Percentiles rank a stretch among this genome's conserved stretches.
Evolutionary conservation across 495 filamentous ascomycete genomes (phyloP).

Genomic region (Xylaria bambusicola): DNA sequence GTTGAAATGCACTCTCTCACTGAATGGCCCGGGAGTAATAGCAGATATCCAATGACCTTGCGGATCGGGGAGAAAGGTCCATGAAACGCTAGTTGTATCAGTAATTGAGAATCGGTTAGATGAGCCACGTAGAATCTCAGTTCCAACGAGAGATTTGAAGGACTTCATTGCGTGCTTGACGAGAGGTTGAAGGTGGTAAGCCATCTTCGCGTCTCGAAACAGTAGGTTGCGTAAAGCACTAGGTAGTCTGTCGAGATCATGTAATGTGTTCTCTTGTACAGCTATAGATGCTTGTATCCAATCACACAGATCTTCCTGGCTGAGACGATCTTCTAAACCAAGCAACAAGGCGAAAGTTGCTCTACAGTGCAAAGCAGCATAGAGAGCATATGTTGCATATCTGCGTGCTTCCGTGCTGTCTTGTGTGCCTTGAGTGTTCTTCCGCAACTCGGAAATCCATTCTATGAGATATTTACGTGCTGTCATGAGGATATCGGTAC

Average conservation of each 20-base stretch:
- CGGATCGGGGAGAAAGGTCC: slow-evolving; percentile 27
- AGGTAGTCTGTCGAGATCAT: slow-evolving; percentile 33
- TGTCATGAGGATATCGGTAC: slow-evolving; percentile 13
- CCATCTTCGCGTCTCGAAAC: slow-evolving; percentile 51
- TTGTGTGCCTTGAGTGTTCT: slow-evolving; percentile 41
- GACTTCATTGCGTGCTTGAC: slow-evolving; percentile 33
- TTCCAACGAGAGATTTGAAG: slow-evolving; percentile 29
- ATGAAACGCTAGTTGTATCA: slow-evolving; percentile 4
- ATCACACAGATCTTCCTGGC: slow-evolving; percentile 18
- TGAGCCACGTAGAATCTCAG: slow-evolving; percentile 27
- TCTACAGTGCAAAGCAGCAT: slow-evolving; percentile 53
- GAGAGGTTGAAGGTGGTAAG: slow-evolving; percentile 35
- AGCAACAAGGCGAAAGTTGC: slow-evolving; percentile 45
- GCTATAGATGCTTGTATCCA: slow-evolving; percentile 42
- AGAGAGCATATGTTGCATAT: slow-evolving; percentile 45
- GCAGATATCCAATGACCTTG: slow-evolving; percentile 40
- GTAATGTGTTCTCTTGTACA: slow-evolving; percentile 43
- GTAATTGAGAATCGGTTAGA: not conserved
- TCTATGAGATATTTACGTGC: slow-evolving; percentile 27
- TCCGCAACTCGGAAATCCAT: slow-evolving; percentile 51
- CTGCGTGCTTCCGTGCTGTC: slow-evolving; percentile 42
- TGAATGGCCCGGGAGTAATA: slow-evolving; percentile 1
- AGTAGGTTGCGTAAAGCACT: slow-evolving; percentile 37
- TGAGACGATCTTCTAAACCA: slow-evolving; percentile 14
- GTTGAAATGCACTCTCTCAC: slow-evolving; percentile 44